Conservation (phyloP, 257 asterid species). For the Solanum corneliomulleri region DNA sequence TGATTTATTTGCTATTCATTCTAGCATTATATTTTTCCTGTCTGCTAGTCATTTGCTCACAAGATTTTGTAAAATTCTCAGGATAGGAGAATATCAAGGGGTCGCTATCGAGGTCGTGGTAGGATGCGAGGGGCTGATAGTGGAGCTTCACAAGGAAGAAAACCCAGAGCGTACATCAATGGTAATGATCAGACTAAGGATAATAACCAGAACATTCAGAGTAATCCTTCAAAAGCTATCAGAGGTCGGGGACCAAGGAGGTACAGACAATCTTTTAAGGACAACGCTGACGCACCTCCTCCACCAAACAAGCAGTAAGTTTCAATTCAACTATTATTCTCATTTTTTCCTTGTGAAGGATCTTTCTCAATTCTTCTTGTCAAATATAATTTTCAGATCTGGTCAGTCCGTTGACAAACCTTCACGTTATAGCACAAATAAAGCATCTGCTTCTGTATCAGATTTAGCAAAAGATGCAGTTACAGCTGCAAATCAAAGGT, state of each 20-base stretch:
- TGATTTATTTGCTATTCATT: not conserved
- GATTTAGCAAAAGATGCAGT: conserved; percentile 32
- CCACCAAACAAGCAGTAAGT: conserved; percentile 58
- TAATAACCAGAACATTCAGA: conserved; percentile 16
- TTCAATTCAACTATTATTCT: not conserved
- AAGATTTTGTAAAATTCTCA: conserved; percentile 4
- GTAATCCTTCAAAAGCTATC: conserved; percentile 43
- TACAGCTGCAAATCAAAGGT: conserved; percentile 40
- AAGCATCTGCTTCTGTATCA: conserved; percentile 31
- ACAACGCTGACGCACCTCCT: conserved; percentile 27
- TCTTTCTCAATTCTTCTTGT: not conserved
- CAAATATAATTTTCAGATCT: conserved; percentile 25
- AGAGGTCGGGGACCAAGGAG: conserved; percentile 89
- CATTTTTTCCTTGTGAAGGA: not conserved
- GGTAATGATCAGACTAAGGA: conserved; percentile 27
- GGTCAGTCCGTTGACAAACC: conserved; percentile 47
- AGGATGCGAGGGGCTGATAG: conserved; percentile 48
- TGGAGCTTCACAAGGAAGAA: conserved; percentile 42
- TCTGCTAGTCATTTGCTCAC: not conserved
- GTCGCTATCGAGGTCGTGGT: conserved; percentile 66
- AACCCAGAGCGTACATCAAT: conserved; percentile 27
- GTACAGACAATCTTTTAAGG: conserved; percentile 59
- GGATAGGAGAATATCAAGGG: conserved; percentile 70
- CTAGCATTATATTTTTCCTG: not conserved
- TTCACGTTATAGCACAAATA: conserved; percentile 27